Percentiles rank a stretch among this genome's conserved stretches.
Evolutionary conservation across 805 yeast species (phyloP).

Genomic region (Alloascoidea africana): DNA sequence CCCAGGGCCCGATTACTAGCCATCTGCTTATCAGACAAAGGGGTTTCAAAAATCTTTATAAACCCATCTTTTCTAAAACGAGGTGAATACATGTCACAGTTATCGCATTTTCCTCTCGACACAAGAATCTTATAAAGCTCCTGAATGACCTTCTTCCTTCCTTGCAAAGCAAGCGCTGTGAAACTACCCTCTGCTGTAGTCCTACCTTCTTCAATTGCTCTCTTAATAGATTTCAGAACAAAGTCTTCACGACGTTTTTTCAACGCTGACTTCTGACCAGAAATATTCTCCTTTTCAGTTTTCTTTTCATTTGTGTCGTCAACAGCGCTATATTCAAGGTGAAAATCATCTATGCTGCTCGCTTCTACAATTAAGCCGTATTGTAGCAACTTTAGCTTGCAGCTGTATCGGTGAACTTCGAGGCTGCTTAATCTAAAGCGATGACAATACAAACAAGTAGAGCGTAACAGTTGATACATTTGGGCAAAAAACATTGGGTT

Average conservation of each 20-base stretch:
- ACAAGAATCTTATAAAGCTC: slow-evolving; percentile 63
- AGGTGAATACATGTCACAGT: slow-evolving; percentile 94
- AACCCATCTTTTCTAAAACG: slow-evolving; percentile 89
- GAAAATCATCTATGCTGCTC: slow-evolving; percentile 53
- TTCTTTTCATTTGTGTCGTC: slow-evolving; percentile 34
- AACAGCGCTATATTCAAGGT: slow-evolving; percentile 16
- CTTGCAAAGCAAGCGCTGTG: slow-evolving; percentile 79
- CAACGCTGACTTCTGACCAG: slow-evolving; percentile 16
- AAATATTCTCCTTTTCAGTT: slow-evolving; percentile 19
- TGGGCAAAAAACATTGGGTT: slow-evolving; percentile 91
- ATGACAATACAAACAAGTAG: slow-evolving; percentile 84
- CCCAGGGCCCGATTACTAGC: slow-evolving; percentile 78
- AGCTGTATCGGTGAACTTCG: slow-evolving; percentile 63
- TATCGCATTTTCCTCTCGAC: slow-evolving; percentile 79
- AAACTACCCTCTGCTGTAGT: slow-evolving; percentile 50
- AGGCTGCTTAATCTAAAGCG: slow-evolving; percentile 53
- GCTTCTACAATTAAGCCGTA: slow-evolving; percentile 78
- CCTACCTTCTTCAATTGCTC: slow-evolving; percentile 64
- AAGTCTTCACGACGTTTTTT: slow-evolving; percentile 47
- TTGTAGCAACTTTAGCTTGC: slow-evolving; percentile 72
- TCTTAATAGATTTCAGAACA: slow-evolving; percentile 55
- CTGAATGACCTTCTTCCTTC: slow-evolving; percentile 54
- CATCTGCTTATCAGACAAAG: slow-evolving; percentile 68
- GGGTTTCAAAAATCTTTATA: slow-evolving; percentile 80
- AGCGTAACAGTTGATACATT: slow-evolving; percentile 68